phyloP scores from a whole-genome alignment of 2,329 filamentous ascomycete species.

The Hortaea sp. region DNA sequence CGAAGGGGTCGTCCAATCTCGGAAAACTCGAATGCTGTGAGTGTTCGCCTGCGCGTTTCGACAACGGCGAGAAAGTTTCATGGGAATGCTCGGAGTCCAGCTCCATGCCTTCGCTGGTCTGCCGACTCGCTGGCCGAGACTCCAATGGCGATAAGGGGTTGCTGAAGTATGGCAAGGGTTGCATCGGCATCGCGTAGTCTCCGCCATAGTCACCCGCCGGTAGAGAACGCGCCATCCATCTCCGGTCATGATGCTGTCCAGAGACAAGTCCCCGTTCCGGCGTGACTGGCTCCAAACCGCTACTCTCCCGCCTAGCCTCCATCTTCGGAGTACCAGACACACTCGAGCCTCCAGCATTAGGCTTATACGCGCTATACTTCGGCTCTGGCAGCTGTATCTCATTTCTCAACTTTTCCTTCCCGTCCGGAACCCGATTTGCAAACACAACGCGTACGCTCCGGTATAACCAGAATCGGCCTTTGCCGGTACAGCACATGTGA shows the following conservation, averaged over 20 bases:
- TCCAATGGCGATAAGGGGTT: conserved; percentile 15
- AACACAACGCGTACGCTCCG: conserved; percentile 91
- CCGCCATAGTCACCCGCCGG: conserved; percentile 19
- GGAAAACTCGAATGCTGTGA: not conserved
- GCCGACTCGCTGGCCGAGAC: conserved; percentile 20
- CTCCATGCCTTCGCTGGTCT: conserved; percentile 18
- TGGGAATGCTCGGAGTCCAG: conserved; percentile 14
- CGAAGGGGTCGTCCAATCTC: conserved; percentile 9
- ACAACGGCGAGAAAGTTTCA: conserved; percentile 6
- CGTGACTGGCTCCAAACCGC: conserved; percentile 4
- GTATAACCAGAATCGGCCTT: conserved; percentile 79
- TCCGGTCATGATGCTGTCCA: not conserved
- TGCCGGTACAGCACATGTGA: conserved; percentile 80
- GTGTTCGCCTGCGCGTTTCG: not conserved
- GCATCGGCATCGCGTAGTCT: conserved; percentile 11
- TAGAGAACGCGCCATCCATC: conserved; percentile 14
- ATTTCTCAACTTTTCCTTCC: conserved; percentile 82
- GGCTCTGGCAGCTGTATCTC: conserved; percentile 86
- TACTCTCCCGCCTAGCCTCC: conserved; percentile 9
- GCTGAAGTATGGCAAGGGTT: conserved; percentile 17
- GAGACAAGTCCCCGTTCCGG: not conserved
- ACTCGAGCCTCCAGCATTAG: conserved; percentile 26
- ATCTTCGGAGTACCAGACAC: conserved; percentile 6
- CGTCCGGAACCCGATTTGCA: conserved; percentile 89
- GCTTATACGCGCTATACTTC: conserved; percentile 74